Evolutionary conservation across 345 rosid species (phyloP), one percentile per base, ranked within the genome.

Genomic region (Citrus reticulata): DNA sequence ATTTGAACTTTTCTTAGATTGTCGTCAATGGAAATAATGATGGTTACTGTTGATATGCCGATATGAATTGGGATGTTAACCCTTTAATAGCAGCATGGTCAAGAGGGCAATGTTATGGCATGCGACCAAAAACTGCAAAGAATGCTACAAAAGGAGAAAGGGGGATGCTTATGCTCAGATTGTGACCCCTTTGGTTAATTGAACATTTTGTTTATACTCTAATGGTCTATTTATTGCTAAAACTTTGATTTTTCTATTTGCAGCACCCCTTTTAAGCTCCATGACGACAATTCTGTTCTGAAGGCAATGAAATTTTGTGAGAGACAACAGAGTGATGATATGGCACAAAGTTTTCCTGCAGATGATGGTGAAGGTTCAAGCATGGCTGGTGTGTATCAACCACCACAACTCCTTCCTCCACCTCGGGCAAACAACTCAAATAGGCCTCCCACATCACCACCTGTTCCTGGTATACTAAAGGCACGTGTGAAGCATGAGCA

Each of bases 201-300:
- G 0, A n/a, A 2, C 49, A 39, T 39, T 39, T 39, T 2, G 9
- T 3, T 39, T 39, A 9, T 9, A 39, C 49, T 76, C 59, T 17
- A 72, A 29, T n/a, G 64, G 49, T 37, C 55, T 65, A 5, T 49
- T 29, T 19, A 22, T 34, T 14, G 1, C 76, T 39, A 7, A 55
- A 70, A 27, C 65, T 24, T 66, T 68, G 24, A 17, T 37, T 78
- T 32, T 27, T 42, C 42, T 76, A 58, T 62, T 75, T 88, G 83
- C 87, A 97, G 99, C 86, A 94, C 99, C n/a, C 98, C 99, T 1
- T 97, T 97, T 74, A 98, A 94, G 89, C 98, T 97, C 77, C 99
- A 94, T 30, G 99, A 97, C 60, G 99, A 97, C 83, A 94, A 94
- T 51, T 97, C 92, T 80, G 98, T 97, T 67, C 90, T 97, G 79